Evolutionary conservation across 345 rosid genomes (phyloP), one percentile per base, ranked within the genome.

Genomic region (Lagerstroemia speciosa): DNA sequence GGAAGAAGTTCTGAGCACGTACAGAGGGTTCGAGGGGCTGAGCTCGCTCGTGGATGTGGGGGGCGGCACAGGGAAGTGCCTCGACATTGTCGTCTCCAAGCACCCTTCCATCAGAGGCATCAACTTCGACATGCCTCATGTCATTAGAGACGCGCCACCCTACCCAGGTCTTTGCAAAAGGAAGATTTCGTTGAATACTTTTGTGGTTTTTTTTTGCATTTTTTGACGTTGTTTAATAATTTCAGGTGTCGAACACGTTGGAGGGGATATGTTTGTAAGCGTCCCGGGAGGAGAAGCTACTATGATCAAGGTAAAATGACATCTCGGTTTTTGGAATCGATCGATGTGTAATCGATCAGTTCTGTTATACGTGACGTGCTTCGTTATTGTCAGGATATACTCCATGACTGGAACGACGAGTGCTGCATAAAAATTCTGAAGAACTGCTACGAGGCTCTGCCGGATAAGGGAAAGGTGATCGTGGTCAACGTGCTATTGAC

Each of bases 331-430:
- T n/a, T n/a, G n/a, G n/a, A n/a, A n/a, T n/a, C n/a, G n/a, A n/a
- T n/a, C n/a, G n/a, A n/a, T n/a, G n/a, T n/a, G n/a, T n/a, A n/a
- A n/a, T n/a, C n/a, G n/a, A n/a, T n/a, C n/a, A n/a, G n/a, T n/a
- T n/a, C n/a, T n/a, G n/a, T n/a, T n/a, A n/a, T n/a, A n/a, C n/a
- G n/a, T n/a, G n/a, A n/a, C n/a, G n/a, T n/a, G n/a, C n/a, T n/a
- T n/a, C n/a, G n/a, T n/a, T n/a, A n/a, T n/a, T n/a, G n/a, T n/a
- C 67, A 75, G 74, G 60, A 62, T 33, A 45, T 68, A 1, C 64
- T 72, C 20, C 79, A 76, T 43, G 64, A 72, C 19, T 72, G 76
- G 79, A 46, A 1, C 20, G 79, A 72, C n/a, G 68, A 76, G 38
- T 3, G 62, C 46, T 69, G 70, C 65, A 8, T 48, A 24, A 69